Conservation (phyloP, 805 yeast genomes). For the Lipomyces anomalus region DNA sequence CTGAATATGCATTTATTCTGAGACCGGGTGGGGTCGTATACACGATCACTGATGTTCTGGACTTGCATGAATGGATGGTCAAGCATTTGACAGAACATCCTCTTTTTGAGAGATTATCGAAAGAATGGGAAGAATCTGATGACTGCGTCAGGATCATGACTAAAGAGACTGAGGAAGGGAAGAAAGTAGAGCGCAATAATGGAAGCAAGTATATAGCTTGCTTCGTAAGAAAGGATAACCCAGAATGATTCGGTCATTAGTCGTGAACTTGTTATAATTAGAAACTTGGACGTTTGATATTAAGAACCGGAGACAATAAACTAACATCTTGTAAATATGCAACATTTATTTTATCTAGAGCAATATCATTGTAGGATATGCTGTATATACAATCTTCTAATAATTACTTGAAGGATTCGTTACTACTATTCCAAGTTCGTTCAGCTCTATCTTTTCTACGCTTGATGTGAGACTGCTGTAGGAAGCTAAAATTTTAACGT, state of each 20-base stretch:
- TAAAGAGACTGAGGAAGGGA: conserved; percentile 95
- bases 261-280: too few species aligned
- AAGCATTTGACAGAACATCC: conserved; percentile 88
- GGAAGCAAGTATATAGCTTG: conserved; percentile 89
- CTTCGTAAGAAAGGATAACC: conserved; percentile 21
- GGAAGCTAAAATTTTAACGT: too few species aligned
- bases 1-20: conserved; percentile 89
- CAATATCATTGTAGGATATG: neutral
- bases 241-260: too few species aligned
- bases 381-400: neutral
- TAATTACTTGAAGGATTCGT: neutral
- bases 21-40: conserved; percentile 82
- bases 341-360: neutral
- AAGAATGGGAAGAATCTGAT: conserved; percentile 77
- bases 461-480: too few species aligned
- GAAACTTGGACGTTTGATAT: neutral
- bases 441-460: neutral
- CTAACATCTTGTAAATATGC: neutral
- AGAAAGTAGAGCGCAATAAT: conserved; percentile 85
- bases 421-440: neutral
- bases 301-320: neutral
- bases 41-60: conserved; percentile 93
- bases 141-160: conserved; percentile 81
- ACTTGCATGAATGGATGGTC: conserved; percentile 94
- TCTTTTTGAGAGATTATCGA: conserved; percentile 69